Conservation (phyloP, 208 protist species). For the Naegleria lovaniensis region DNA sequence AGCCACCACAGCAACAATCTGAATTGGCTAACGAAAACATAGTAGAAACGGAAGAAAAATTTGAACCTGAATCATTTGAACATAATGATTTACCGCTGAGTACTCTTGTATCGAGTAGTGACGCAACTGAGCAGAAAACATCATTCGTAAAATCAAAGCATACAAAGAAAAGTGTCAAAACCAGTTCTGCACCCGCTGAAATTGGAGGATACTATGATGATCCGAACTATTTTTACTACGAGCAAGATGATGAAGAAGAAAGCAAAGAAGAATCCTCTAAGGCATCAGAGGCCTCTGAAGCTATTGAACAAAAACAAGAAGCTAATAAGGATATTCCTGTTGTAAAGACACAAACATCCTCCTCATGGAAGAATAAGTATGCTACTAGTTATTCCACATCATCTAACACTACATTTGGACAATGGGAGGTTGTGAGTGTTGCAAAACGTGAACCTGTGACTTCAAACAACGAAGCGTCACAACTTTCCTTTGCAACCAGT, state of each 20-base stretch:
- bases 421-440: not conserved
- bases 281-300: not conserved
- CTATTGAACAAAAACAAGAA: not conserved
- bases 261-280: not conserved
- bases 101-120: not conserved
- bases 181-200: not conserved
- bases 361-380: not conserved
- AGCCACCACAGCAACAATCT: not conserved
- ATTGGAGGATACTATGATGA: slow-evolving; percentile 1
- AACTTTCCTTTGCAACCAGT: not conserved
- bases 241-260: not conserved
- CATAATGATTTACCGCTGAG: not conserved
- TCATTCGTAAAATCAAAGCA: not conserved
- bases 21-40: not conserved
- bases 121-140: not conserved
- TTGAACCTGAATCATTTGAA: not conserved
- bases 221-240: not conserved
- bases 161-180: not conserved
- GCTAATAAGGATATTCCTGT: not conserved
- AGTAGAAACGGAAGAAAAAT: not conserved
- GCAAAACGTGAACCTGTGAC: not conserved
- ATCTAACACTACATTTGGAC: not conserved
- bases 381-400: not conserved
- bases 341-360: not conserved
- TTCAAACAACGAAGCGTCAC: not conserved